Percentiles rank a stretch among this genome's conserved stretches.
These are phyloP conservation scores for Gamarada debralockiae DNA, from an alignment of 495 filamentous ascomycete species.

Conservation along the genomic window DNA sequence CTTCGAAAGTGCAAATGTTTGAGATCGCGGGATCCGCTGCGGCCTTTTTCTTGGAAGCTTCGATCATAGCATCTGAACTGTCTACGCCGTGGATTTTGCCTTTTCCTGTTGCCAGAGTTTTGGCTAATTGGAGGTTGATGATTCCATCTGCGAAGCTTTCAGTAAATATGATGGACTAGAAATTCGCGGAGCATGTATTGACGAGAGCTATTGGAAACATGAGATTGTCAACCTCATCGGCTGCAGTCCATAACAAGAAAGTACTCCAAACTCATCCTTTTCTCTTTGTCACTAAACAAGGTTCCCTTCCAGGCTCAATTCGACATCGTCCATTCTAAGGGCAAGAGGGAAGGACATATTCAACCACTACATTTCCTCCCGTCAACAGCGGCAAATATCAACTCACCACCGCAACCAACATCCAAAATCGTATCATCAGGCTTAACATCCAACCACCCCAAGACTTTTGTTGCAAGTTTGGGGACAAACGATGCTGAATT, in stretches of 20 bases:
- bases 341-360: too few species aligned
- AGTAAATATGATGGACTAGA: too few species aligned
- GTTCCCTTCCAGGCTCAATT: too few species aligned
- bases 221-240: too few species aligned
- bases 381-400: too few species aligned
- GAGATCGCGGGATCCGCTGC: conserved; percentile 12
- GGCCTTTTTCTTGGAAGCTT: conserved; percentile 38
- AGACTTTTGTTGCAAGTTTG: conserved; percentile 59
- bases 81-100: conserved; percentile 60
- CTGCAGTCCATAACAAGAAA: too few species aligned
- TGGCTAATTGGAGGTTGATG: conserved; percentile 52
- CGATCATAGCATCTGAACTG: conserved; percentile 62
- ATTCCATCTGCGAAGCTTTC: conserved; percentile 47
- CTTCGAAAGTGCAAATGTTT: conserved; percentile 40
- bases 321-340: too few species aligned
- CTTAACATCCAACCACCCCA: conserved; percentile 59
- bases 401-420: conserved; percentile 65
- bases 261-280: background rate
- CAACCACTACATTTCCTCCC: too few species aligned
- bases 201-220: too few species aligned
- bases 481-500: conserved; percentile 70
- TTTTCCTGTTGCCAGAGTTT: conserved; percentile 34
- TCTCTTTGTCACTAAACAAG: too few species aligned
- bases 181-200: too few species aligned
- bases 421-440: conserved; percentile 63